Base-by-base conservation (phyloP, 139 green algal genomes). In the Tetradesmus obliquus region DNA sequence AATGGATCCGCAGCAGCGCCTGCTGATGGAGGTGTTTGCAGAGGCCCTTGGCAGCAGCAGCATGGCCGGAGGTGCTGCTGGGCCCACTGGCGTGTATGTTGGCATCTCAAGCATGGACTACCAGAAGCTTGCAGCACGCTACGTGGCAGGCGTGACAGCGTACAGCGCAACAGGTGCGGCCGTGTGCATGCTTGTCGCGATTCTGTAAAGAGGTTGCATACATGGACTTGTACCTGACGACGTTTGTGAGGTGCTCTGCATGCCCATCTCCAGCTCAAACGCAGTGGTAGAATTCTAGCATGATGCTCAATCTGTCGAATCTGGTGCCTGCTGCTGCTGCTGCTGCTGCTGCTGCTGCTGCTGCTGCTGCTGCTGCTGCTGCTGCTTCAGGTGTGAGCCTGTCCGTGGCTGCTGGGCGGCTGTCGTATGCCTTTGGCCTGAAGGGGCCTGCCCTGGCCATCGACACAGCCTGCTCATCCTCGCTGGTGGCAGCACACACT, bases 1-100 rank as follows among this genome's bases (percentile, higher is more conserved):
- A 0, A 96, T 98, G 93, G 97, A 99, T 91, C 96, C 97, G 0
- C 97, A 99, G 93, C 97, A 99, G 92, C 93, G 97, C 17, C 92
- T 98, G 91, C 94, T 99, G 82, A 87, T 99, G 81, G 91, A 97
- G 93, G 89, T 53, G 7, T 87, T 62, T 9, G 90, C 96, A 8
- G 60, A 89, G 2, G 57, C 84, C 79, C 84, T 81, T 19, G 62
- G 45, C 85, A 22, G 87, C 69, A 72, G 55, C n/a, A 55, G 79
- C 83, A 66, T 57, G 53, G 83, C 17, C 32, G 53, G 15, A 3
- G 32, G 58, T 24, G 58, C 80, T 55, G 74, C 3, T 20, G 66
- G 15, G 0, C 89, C 85, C 32, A 72, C 54, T 5, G 92, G 89
- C 2, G 57, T 84, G 58, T 98, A 96, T 88, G 94, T 97, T 2